phyloP scores from a whole-genome alignment of 2,329 filamentous ascomycete genomes.

The Fusarium fujikuroi region DNA sequence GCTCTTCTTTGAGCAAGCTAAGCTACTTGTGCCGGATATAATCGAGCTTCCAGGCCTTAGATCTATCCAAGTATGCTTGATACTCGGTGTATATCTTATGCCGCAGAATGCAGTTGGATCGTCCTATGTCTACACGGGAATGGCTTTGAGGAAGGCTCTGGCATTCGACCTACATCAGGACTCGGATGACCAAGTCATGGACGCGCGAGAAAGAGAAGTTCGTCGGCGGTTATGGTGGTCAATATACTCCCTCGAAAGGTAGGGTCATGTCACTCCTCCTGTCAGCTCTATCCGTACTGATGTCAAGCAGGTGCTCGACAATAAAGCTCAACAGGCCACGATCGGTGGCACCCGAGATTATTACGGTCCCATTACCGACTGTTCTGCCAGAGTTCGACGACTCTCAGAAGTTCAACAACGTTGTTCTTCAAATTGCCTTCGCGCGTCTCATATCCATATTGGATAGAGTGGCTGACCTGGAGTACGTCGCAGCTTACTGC shows the following conservation, averaged over 20 bases:
- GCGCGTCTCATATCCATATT: neutral
- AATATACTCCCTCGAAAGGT: neutral
- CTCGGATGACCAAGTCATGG: accelerated
- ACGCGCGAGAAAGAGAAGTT: neutral
- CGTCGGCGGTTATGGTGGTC: neutral
- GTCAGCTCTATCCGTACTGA: accelerated
- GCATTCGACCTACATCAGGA: neutral
- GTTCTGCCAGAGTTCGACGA: neutral
- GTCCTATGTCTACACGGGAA: neutral
- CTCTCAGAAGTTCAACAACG: neutral
- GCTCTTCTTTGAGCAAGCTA: neutral
- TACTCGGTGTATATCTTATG: conserved; percentile 1
- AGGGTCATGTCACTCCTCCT: accelerated
- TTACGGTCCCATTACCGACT: neutral
- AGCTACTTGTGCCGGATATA: neutral
- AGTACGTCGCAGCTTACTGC: neutral
- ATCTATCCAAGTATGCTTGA: neutral
- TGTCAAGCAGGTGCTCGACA: neutral
- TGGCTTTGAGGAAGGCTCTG: neutral
- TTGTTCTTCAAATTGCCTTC: neutral
- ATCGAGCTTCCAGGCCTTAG: neutral
- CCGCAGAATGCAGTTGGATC: neutral
- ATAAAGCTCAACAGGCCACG: neutral
- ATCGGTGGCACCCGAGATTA: neutral
- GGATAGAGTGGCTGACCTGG: neutral